Base-by-base conservation (phyloP, 768 basidiomycete species). In the Tulasnella sp. region DNA sequence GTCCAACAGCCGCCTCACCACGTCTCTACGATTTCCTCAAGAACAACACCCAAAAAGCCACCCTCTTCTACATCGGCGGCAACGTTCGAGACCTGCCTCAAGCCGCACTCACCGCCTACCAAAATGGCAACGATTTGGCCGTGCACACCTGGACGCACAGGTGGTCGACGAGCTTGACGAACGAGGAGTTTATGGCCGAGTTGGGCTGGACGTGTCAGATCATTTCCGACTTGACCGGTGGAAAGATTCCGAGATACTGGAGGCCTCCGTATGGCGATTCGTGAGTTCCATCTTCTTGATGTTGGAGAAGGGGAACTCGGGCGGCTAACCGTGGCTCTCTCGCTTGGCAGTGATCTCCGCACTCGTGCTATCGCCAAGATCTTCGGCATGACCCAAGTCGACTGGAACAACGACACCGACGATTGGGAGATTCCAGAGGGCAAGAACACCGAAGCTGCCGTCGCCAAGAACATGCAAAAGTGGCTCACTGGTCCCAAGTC, bases 51-150 rank as follows among this genome's bases (percentile, higher is more conserved):
- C 82, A 89, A 76, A 86, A 82, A 22, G 90, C 90, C 3, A 96
- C 95, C 6, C 94, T 96, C 81, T 97, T 96, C 82, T 88, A 95
- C 86, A 96, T 97, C 79, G 96, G 96, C 25, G 81, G 86, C 42
- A 91, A 94, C 81, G 91, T 96, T 76, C 70, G 81, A 49, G 85
- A 91, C 82, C 88, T 94, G 85, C 96, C 89, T 5, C 81, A 85
- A 9, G 79, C 85, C 67, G 93, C 95, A 82, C 77, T 84, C 75
- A 80, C 81, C 14, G 90, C 89, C 0, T 89, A 89, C 80, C 80
- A 82, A 1, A 79, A 71, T 7, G 81, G 81, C 15, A 82, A 82
- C 14, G 83, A 81, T 68, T 80, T 85, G 49, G 83, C 80, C 15
- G 81, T 83, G 0, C 84, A 84, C 80, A 84, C 83, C 19, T 83